Evolutionary conservation across 208 protist genomes (phyloP).

Genomic region (Phytomonas sp.): DNA sequence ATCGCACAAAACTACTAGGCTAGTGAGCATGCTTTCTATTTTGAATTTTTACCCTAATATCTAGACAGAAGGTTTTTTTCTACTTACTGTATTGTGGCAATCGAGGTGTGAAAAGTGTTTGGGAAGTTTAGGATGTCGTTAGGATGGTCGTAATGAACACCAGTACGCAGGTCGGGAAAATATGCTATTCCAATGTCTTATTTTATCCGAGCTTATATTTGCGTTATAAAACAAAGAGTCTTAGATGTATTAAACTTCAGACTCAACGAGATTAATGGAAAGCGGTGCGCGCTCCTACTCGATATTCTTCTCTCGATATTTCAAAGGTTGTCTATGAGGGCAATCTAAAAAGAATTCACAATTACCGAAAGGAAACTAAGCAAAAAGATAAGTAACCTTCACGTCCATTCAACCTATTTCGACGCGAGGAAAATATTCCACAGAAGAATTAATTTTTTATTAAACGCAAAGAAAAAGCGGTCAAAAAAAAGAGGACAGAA

Average conservation of each 20-base stretch:
- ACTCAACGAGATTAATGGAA: slow-evolving; percentile 1
- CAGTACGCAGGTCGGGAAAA: background rate
- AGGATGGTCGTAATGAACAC: background rate
- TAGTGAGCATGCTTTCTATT: slow-evolving; percentile 11
- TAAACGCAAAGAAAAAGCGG: background rate
- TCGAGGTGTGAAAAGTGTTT: background rate
- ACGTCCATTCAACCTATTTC: background rate
- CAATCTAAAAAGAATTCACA: background rate
- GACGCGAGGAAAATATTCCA: background rate
- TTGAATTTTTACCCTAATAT: slow-evolving; percentile 5
- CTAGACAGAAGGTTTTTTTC: background rate
- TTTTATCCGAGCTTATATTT: slow-evolving; percentile 5
- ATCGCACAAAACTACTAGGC: slow-evolving; percentile 64
- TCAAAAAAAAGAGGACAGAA: background rate
- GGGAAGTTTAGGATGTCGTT: background rate
- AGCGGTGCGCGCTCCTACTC: background rate
- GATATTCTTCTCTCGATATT: background rate
- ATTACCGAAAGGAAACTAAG: background rate
- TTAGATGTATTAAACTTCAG: background rate
- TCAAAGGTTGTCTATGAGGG: background rate
- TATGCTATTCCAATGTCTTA: background rate
- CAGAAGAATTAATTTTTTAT: background rate
- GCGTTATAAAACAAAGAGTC: background rate
- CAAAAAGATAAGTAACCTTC: background rate
- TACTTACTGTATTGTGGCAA: background rate